Conservation (phyloP, 768 basidiomycete species). For the Filobasidium floriforme region DNA sequence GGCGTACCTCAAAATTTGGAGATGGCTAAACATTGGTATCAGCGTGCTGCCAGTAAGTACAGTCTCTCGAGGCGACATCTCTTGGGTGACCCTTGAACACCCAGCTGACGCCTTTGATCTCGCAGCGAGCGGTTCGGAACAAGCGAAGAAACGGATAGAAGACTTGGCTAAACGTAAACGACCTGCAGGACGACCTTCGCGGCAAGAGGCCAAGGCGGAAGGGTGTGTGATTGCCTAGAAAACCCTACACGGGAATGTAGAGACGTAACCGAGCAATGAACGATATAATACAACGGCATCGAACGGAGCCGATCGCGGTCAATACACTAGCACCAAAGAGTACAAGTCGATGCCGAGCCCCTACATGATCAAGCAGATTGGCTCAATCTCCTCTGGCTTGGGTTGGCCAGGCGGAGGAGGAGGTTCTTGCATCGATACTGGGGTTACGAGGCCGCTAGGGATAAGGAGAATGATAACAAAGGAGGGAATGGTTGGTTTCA, state of each 20-base stretch:
- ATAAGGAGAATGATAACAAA: too few relatives aligned
- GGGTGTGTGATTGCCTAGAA: slow-evolving; percentile 70
- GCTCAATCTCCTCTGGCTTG: not conserved
- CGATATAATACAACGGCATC: too few relatives aligned
- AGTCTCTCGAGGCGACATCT: not conserved
- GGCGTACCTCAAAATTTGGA: slow-evolving; percentile 94
- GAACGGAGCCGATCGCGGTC: too few relatives aligned
- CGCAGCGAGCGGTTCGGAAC: slow-evolving; percentile 10
- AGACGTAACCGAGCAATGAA: too few relatives aligned
- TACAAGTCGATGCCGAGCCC: too few relatives aligned
- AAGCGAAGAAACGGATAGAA: slow-evolving; percentile 15
- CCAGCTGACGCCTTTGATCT: not conserved
- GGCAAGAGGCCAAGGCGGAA: slow-evolving; percentile 76
- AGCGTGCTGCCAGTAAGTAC: slow-evolving; percentile 89
- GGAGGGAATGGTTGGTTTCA: too few relatives aligned
- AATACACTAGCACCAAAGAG: too few relatives aligned
- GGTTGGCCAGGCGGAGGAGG: not conserved
- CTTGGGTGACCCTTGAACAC: not conserved
- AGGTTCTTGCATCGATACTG: slow-evolving; percentile 15
- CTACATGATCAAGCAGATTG: slow-evolving; percentile 17
- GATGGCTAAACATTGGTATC: slow-evolving; percentile 96
- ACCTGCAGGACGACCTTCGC: slow-evolving; percentile 71
- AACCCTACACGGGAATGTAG: not conserved
- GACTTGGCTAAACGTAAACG: slow-evolving; percentile 21
- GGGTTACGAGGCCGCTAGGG: slow-evolving; percentile 24